Conservation (phyloP, 495 filamentous ascomycete genomes). For the Penicillium pulvis region DNA sequence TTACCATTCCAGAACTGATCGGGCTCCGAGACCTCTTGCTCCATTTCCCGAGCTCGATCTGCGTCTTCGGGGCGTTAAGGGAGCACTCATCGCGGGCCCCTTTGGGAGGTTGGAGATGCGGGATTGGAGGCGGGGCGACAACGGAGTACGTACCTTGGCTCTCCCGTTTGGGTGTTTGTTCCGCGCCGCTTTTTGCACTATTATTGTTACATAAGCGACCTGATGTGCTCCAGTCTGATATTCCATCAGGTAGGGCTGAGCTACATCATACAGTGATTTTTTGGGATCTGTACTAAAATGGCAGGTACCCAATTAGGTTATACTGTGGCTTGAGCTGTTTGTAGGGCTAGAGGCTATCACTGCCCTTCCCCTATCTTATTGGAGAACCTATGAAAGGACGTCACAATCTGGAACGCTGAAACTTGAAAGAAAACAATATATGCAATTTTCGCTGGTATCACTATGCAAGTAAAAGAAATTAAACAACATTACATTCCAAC, state of each 20-base stretch:
- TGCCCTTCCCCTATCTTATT: too few relatives aligned
- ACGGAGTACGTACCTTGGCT: background rate
- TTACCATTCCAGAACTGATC: conserved; percentile 94
- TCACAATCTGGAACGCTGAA: background rate
- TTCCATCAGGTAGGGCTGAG: too few relatives aligned
- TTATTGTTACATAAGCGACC: background rate
- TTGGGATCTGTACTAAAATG: too few relatives aligned
- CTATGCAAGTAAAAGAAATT: conserved; percentile 20
- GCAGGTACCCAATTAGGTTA: too few relatives aligned
- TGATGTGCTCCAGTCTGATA: background rate
- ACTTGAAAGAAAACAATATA: conserved; percentile 14
- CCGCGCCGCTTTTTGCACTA: background rate
- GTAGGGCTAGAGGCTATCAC: too few relatives aligned
- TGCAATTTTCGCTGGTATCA: conserved; percentile 34
- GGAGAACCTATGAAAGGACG: background rate
- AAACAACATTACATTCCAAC: conserved; percentile 17
- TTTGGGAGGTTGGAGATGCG: conserved; percentile 28
- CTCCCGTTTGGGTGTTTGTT: background rate
- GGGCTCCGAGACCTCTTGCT: conserved; percentile 69
- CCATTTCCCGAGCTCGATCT: conserved; percentile 50
- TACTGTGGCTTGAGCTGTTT: too few relatives aligned
- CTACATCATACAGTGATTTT: too few relatives aligned
- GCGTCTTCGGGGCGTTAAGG: conserved; percentile 36
- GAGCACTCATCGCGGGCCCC: conserved; percentile 46
- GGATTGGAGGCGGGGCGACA: conserved; percentile 28